Percentiles rank a stretch among this genome's conserved stretches.
Evolutionary conservation across 805 yeast species (phyloP).

Genomic region (Starmerella kuoi): DNA sequence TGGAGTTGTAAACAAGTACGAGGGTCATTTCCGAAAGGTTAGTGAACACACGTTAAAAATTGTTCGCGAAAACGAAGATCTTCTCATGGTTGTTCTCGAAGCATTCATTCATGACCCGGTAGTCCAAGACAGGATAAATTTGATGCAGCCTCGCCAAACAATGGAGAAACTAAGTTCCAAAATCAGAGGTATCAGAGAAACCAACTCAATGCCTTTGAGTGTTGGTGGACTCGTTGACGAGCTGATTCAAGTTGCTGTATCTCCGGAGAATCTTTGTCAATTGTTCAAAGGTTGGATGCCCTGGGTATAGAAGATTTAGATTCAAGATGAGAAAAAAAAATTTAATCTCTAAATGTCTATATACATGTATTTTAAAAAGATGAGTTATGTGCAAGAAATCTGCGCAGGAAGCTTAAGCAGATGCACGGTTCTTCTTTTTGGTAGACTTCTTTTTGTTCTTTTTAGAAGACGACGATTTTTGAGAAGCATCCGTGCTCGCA

Average conservation of each 20-base stretch:
- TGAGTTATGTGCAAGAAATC: too few relatives aligned
- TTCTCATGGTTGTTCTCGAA: slow-evolving; percentile 80
- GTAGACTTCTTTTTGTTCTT: too few relatives aligned
- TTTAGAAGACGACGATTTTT: too few relatives aligned
- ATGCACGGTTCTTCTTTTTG: background rate
- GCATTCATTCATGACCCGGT: slow-evolving; percentile 88
- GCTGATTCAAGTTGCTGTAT: slow-evolving; percentile 69
- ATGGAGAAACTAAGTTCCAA: slow-evolving; percentile 62
- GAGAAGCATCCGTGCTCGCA: too few relatives aligned
- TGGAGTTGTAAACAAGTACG: slow-evolving; percentile 68
- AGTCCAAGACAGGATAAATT: slow-evolving; percentile 38
- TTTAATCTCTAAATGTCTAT: background rate
- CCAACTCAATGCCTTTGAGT: slow-evolving; percentile 76
- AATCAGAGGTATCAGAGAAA: slow-evolving; percentile 68
- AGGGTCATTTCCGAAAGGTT: slow-evolving; percentile 75
- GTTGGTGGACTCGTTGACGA: slow-evolving; percentile 88
- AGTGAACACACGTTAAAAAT: slow-evolving; percentile 72
- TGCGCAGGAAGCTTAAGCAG: too few relatives aligned
- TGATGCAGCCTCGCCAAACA: slow-evolving; percentile 35
- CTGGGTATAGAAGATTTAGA: slow-evolving; percentile 40
- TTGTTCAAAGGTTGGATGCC: slow-evolving; percentile 96
- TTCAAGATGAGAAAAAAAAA: background rate
- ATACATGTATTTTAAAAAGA: background rate
- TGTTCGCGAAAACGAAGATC: slow-evolving; percentile 66
- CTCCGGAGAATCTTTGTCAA: slow-evolving; percentile 53